These are phyloP conservation scores for Silene latifolia DNA, from an alignment of 148 eudicot genomes.

Conservation along the genomic window DNA sequence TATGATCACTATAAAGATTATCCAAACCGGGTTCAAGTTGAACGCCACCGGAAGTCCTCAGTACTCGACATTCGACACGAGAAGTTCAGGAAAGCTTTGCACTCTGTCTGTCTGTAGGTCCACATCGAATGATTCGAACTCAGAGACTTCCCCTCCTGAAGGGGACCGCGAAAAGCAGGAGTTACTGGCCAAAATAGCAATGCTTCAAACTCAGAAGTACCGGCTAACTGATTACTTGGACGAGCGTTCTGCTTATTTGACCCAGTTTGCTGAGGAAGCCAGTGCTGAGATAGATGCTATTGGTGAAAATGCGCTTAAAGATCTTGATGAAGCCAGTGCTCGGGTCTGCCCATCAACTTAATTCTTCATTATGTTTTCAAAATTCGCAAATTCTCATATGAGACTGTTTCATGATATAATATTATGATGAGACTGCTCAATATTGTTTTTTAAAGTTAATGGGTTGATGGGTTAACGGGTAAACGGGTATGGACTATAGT, in stretches of 20 bases:
- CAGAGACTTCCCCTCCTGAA: constrained; percentile 34
- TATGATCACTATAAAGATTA: constrained; percentile 57
- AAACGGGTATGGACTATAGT: no score
- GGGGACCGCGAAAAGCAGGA: constrained; percentile 74
- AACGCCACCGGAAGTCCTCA: constrained; percentile 30
- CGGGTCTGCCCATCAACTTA: constrained; percentile 43
- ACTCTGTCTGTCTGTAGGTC: constrained; percentile 37
- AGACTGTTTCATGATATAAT: no score
- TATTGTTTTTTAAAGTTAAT: neutral
- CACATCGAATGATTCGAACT: constrained; percentile 34
- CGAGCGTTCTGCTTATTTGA: constrained; percentile 60
- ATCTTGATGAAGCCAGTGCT: constrained; percentile 77
- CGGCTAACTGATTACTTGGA: constrained; percentile 84
- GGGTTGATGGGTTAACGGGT: no score
- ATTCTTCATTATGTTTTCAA: constrained; percentile 2
- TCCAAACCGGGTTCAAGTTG: constrained; percentile 48
- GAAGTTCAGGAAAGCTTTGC: constrained; percentile 25
- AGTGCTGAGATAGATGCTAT: constrained; percentile 68
- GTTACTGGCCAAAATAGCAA: constrained; percentile 63
- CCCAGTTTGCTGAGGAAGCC: constrained; percentile 87
- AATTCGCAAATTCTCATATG: neutral
- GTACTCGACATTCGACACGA: constrained; percentile 23
- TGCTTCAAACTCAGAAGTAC: constrained; percentile 75
- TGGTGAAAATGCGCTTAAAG: constrained; percentile 73
- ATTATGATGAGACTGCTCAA: neutral